Conservation (phyloP, 441 rosid genomes). For the Gossypium gossypioides region DNA sequence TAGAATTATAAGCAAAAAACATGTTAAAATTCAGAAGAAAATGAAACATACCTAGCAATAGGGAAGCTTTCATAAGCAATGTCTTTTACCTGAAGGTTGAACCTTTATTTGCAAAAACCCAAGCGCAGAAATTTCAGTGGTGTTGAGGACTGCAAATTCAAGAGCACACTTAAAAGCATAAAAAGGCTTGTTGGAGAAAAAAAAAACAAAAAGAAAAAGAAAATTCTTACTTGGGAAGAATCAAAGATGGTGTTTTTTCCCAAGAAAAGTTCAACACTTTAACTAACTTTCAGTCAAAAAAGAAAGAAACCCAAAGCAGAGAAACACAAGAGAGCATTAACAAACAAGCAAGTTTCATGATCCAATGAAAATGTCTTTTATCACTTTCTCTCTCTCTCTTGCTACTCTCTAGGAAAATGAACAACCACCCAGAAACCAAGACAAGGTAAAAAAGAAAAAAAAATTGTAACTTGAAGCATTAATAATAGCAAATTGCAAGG, state of each 20-base stretch:
- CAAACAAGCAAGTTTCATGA: constrained; percentile 19
- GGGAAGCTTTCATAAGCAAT: constrained; percentile 8
- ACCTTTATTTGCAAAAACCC: not conserved
- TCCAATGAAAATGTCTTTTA: constrained; percentile 18
- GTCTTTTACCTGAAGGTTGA: constrained; percentile 10
- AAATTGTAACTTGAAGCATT: not conserved
- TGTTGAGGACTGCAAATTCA: constrained; percentile 2
- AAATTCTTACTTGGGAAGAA: constrained; percentile 3
- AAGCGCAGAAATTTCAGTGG: not conserved
- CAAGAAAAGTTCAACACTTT: not conserved
- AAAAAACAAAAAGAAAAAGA: not conserved
- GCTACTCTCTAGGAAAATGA: constrained; percentile 3
- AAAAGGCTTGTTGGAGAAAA: not conserved
- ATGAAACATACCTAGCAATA: constrained; percentile 20
- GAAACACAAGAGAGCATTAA: constrained; percentile 11
- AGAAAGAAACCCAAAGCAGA: not conserved
- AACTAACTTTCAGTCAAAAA: constrained; percentile 3
- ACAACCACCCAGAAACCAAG: constrained; percentile 11
- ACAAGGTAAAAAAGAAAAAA: constrained; percentile 4
- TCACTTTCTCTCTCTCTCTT: not conserved
- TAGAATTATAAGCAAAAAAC: constrained; percentile 12
- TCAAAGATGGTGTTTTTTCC: constrained; percentile 1
- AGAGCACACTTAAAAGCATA: not conserved
- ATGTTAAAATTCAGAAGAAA: constrained; percentile 13
- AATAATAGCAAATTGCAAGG: not conserved